These are phyloP conservation scores for Sarocladium strictum DNA, from an alignment of 2,329 filamentous ascomycete genomes.

Conservation along the genomic window DNA sequence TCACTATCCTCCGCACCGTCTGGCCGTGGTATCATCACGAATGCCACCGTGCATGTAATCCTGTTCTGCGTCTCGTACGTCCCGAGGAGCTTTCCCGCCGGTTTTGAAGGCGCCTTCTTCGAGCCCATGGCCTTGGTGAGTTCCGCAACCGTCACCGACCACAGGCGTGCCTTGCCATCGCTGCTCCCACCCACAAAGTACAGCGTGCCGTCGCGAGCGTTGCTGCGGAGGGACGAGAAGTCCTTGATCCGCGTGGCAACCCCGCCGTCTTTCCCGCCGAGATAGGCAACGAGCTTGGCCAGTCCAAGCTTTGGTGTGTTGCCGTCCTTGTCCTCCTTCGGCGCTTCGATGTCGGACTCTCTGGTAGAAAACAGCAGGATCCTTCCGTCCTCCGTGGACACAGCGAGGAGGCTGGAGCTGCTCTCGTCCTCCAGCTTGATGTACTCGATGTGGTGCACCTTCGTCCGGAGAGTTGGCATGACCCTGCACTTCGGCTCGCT, in stretches of 20 bases:
- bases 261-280: constrained; percentile 68
- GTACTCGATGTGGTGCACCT: constrained; percentile 79
- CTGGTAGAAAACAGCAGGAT: constrained; percentile 77
- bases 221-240: constrained; percentile 59
- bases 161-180: constrained; percentile 78
- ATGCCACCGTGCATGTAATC: constrained; percentile 83
- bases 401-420: constrained; percentile 51
- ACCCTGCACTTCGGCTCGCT: constrained; percentile 73
- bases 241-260: constrained; percentile 78
- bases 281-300: constrained; percentile 64
- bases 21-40: constrained; percentile 70
- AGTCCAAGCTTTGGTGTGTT: constrained; percentile 37
- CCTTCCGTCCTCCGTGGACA: constrained; percentile 87
- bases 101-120: constrained; percentile 19
- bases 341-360: constrained; percentile 35
- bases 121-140: constrained; percentile 22
- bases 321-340: constrained; percentile 30
- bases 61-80: constrained; percentile 80
- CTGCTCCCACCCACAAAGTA: constrained; percentile 72
- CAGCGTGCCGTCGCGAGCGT: constrained; percentile 31
- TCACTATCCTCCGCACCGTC: constrained; percentile 57
- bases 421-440: constrained; percentile 42
- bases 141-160: constrained; percentile 50
- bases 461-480: constrained; percentile 57
- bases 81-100: constrained; percentile 61